phyloP scores from a whole-genome alignment of 768 basidiomycete genomes.

The Pisolithus albus region DNA sequence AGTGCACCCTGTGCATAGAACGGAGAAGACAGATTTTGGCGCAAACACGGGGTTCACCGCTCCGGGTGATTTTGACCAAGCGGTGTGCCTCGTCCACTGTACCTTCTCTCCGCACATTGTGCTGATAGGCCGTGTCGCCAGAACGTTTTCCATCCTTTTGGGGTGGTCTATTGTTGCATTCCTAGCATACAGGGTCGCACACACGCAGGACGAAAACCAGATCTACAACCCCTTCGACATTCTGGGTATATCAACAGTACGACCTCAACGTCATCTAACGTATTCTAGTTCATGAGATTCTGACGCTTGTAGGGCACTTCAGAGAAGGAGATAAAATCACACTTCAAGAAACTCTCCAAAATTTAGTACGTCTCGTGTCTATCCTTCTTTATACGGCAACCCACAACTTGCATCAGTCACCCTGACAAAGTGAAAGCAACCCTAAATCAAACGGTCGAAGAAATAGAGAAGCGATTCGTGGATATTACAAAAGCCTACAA shows the following conservation, averaged over 20 bases:
- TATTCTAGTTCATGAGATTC: not conserved
- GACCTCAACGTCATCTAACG: slow-evolving; percentile 22
- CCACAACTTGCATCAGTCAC: slow-evolving; percentile 48
- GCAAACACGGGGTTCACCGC: slow-evolving; percentile 38
- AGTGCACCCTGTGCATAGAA: slow-evolving; percentile 54
- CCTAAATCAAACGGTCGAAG: slow-evolving; percentile 78
- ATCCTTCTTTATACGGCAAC: slow-evolving; percentile 1
- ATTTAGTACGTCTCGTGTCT: slow-evolving; percentile 51
- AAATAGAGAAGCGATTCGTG: slow-evolving; percentile 81
- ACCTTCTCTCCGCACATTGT: not conserved
- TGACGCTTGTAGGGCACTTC: slow-evolving; percentile 42
- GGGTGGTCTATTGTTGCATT: slow-evolving; percentile 74
- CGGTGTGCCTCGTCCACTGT: slow-evolving; percentile 34
- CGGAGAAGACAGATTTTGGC: slow-evolving; percentile 43
- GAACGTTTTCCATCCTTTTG: slow-evolving; percentile 50
- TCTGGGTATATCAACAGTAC: slow-evolving; percentile 65
- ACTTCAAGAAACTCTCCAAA: slow-evolving; percentile 87
- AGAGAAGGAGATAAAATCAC: slow-evolving; percentile 92
- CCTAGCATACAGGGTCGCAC: slow-evolving; percentile 57
- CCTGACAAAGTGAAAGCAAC: slow-evolving; percentile 91
- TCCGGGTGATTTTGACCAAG: slow-evolving; percentile 42
- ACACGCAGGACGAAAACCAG: slow-evolving; percentile 51
- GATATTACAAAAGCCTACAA: slow-evolving; percentile 98
- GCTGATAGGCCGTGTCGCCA: slow-evolving; percentile 23
- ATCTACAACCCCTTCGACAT: slow-evolving; percentile 95